Evolutionary conservation across 2,329 filamentous ascomycete genomes (phyloP), one percentile per base, ranked within the genome.

Genomic region (Passalora sequoiae): DNA sequence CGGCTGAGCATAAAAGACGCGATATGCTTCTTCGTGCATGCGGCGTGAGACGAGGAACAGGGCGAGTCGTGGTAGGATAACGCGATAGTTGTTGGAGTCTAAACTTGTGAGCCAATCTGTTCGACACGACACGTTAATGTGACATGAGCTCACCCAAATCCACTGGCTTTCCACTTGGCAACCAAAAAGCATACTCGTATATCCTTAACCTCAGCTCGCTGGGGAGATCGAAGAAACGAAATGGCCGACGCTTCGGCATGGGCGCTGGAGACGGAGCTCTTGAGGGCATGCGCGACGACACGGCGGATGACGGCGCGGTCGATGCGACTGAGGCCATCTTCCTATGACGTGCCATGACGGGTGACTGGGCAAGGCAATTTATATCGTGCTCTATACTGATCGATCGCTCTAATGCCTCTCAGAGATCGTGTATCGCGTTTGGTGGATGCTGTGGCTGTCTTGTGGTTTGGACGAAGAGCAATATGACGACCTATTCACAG

Each of bases 201-300:
- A 89, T 76, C 55, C 79, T 77, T 46, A 83, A 69, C 6, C 85
- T 80, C 21, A 89, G 64, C 59, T 89, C 85, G 0, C 77, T 73
- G 0, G 85, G 84, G 1, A 89, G 68, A 21, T 76, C 69, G 45
- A 88, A 72, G 61, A 89, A 84, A 6, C 69, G 75, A 43, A 86
- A 86, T 0, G 77, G 72, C 40, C 57, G 41, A 31, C 39, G 53
- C 4, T 49, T 30, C 8, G 49, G 44, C 12, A 12, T 36, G 4
- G 33, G 33, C 20, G 41, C 30, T 7, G 56, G 58, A 17, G 57
- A 60, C 6, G 51, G 39, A 7, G 53, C 47, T 38, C 57, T 36
- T 8, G 58, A 58, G 6, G 46, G 29, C 25, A 50, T 40, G 38
- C 50, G 31, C 35, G 55, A 56, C 3, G 56, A 58, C 4, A 54